phyloP scores from a whole-genome alignment of 1,284 basidiomycete species.

The Malassezia nana region DNA sequence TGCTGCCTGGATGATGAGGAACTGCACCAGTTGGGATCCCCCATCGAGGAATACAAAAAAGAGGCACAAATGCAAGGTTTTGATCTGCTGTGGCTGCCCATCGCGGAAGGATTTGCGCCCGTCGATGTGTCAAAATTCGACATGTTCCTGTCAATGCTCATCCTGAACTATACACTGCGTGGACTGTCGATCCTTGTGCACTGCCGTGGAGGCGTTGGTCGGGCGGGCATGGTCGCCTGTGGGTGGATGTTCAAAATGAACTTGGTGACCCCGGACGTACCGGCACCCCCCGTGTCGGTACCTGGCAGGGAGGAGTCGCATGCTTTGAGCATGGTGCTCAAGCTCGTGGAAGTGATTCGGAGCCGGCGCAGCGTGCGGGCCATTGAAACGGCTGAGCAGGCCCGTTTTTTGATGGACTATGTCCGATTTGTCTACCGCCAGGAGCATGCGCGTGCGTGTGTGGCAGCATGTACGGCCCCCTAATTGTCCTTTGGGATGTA shows the following conservation, averaged over 20 bases:
- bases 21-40: conserved; percentile 68
- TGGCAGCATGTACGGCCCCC: conserved; percentile 6
- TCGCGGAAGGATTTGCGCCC: conserved; percentile 82
- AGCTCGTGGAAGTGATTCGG: conserved; percentile 35
- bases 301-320: neutral
- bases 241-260: conserved; percentile 89
- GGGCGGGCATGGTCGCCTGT: conserved; percentile 83
- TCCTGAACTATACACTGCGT: conserved; percentile 63
- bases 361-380: conserved; percentile 38
- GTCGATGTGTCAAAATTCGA: conserved; percentile 71
- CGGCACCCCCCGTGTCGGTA: neutral
- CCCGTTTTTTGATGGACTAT: conserved; percentile 33
- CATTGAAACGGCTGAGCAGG: conserved; percentile 47
- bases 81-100: conserved; percentile 67
- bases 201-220: conserved; percentile 86
- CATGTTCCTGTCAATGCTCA: conserved; percentile 60
- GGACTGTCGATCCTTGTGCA: conserved; percentile 73
- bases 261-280: conserved; percentile 50
- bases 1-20: conserved; percentile 84
- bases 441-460: conserved; percentile 16
- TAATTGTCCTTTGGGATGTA: neutral
- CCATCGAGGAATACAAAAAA: conserved; percentile 66
- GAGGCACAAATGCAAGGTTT: conserved; percentile 61
- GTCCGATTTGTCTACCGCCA: conserved; percentile 29
- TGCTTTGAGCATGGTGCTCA: conserved; percentile 3